Base-by-base conservation (phyloP, 2,329 filamentous ascomycete genomes). In the Thielaviopsis ethacetica region DNA sequence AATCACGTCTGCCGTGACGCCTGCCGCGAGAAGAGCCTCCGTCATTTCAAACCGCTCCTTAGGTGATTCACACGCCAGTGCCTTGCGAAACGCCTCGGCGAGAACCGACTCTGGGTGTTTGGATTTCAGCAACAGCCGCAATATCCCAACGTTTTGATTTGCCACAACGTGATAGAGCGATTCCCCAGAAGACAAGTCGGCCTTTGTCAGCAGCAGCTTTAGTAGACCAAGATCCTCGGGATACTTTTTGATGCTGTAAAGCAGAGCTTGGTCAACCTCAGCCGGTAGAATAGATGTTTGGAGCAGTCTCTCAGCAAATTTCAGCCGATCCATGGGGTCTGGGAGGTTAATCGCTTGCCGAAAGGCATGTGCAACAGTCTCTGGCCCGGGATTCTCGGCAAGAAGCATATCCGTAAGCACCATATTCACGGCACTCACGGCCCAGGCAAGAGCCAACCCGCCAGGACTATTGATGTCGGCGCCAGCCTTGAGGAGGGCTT, bases 381-480 rank as follows among this genome's bases (percentile, higher is more conserved):
- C 65, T 0, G 74, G 67, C 5, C 60, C 74, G 1, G 74, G 76
- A 27, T 61, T 66, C 55, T 63, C 68, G 38, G 34, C 66, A 53
- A 82, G 72, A 2, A 83, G 65, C 22, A 79, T 65, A 50, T 80
- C 76, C 10, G 75, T 72, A 7, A 82, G 66, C 4, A 70, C 69
- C 0, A 69, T 66, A 52, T 76, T 71, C 15, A 73, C 72, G 1
- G 71, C 72, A 19, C 72, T 72, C 2, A 82, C 73, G 4, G 78
- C 77, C 57, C 71, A 70, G 57, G 76, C 76, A 0, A 83, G 66
- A 0, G 79, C 73, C 1, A 75, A 72, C 0, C 73, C 78, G 26
- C 79, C 75, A 59, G 74, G 71, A 1, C 72, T 70, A 62, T 82
- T 81, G n/a, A 80, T 69, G 53, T 81, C 75, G 1, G 79, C 80